Percentiles rank a stretch among this genome's conserved stretches.
phyloP scores from a whole-genome alignment of 2,329 filamentous ascomycete genomes.

The Huntiella abstrusa region DNA sequence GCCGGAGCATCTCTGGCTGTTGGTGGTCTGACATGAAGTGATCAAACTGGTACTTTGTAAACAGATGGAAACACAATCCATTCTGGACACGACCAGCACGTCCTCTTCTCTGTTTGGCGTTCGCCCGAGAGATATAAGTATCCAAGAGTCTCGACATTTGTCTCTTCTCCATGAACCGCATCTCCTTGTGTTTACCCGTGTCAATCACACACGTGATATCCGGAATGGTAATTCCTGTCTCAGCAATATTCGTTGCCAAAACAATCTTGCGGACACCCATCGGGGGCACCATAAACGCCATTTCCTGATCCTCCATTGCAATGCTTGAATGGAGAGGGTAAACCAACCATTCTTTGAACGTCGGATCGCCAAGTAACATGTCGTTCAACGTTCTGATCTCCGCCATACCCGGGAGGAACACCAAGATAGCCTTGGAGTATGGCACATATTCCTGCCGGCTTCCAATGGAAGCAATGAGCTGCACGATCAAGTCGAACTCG shows the following conservation, averaged over 20 bases:
- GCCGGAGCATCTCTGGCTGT: conserved; percentile 84
- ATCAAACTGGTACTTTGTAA: conserved; percentile 79
- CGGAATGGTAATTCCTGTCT: conserved; percentile 95
- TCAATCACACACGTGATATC: conserved; percentile 96
- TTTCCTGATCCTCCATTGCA: conserved; percentile 88
- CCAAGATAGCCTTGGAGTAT: conserved; percentile 80
- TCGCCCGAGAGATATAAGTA: conserved; percentile 86
- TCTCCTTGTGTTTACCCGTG: conserved; percentile 90
- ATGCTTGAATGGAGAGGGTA: conserved; percentile 89
- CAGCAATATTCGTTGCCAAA: conserved; percentile 91
- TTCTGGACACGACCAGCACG: conserved; percentile 90
- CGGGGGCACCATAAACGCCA: conserved; percentile 73
- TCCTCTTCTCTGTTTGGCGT: conserved; percentile 85
- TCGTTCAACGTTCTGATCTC: conserved; percentile 84
- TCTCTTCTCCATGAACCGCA: conserved; percentile 85
- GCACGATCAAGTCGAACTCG: conserved; percentile 70
- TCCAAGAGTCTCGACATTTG: conserved; percentile 84
- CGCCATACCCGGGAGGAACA: conserved; percentile 86
- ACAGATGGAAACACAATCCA: conserved; percentile 87
- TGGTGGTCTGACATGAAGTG: conserved; percentile 75
- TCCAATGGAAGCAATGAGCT: conserved; percentile 60
- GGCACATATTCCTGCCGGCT: conserved; percentile 42
- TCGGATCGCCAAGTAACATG: conserved; percentile 56
- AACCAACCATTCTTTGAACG: conserved; percentile 66
- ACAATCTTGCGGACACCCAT: conserved; percentile 78